phyloP scores from a whole-genome alignment of 1,139 yeast species.

The Saccharomycopsis phalli region DNA sequence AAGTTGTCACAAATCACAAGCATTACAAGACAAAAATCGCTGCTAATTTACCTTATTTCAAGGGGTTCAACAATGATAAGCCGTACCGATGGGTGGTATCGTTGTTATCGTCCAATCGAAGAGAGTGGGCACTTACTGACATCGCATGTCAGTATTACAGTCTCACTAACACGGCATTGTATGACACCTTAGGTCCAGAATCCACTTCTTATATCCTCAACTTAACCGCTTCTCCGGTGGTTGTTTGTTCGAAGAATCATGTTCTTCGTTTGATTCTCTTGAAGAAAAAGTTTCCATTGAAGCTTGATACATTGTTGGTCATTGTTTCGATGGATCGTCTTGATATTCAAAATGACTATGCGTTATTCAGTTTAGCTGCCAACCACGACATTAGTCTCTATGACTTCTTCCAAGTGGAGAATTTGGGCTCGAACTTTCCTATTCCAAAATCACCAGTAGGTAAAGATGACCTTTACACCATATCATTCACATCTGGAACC shows the following conservation, averaged over 20 bases:
- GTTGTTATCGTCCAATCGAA: conserved; percentile 45
- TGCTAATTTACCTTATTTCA: conserved; percentile 12
- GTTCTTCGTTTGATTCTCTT: conserved; percentile 34
- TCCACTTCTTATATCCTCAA: conserved; percentile 51
- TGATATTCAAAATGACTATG: conserved; percentile 29
- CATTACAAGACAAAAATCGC: conserved; percentile 26
- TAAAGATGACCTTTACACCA: conserved; percentile 49
- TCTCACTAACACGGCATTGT: conserved; percentile 49
- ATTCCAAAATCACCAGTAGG: conserved; percentile 40
- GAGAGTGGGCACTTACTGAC: conserved; percentile 56
- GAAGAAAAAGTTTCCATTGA: conserved; percentile 29
- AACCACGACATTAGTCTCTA: conserved; percentile 32
- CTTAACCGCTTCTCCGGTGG: conserved; percentile 47
- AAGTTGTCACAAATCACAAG: conserved; percentile 39
- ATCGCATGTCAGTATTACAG: conserved; percentile 46
- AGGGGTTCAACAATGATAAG: conserved; percentile 23
- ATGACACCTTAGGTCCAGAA: conserved; percentile 55
- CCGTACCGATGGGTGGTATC: conserved; percentile 41
- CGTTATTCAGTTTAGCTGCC: conserved; percentile 26
- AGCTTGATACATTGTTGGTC: conserved; percentile 32
- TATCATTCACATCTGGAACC: conserved; percentile 73
- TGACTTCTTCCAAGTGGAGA: conserved; percentile 44
- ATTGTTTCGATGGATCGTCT: conserved; percentile 47
- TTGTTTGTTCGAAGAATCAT: conserved; percentile 42
- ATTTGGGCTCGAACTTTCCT: conserved; percentile 44